Conservation (phyloP, 805 yeast genomes). For the Wickerhamomyces queroliae region DNA sequence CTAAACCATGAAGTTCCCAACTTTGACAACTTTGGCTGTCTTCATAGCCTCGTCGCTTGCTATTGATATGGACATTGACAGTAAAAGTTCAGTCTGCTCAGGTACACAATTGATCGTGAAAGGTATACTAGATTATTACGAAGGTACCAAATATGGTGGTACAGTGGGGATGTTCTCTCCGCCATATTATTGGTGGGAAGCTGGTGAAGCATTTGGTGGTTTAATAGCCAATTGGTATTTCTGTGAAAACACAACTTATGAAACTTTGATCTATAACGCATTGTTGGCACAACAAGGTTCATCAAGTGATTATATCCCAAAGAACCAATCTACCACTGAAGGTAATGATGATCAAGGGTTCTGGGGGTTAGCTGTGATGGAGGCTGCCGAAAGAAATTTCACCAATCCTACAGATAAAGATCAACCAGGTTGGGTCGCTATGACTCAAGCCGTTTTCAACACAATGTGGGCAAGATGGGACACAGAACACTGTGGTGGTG, state of each 20-base stretch:
- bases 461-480: constrained; percentile 66
- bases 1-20: constrained; percentile 3
- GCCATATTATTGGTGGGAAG: constrained; percentile 91
- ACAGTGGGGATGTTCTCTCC: constrained; percentile 64
- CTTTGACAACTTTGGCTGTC: constrained; percentile 2
- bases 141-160: constrained; percentile 58
- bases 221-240: constrained; percentile 68
- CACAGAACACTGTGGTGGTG: constrained; percentile 48
- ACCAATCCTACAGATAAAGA: constrained; percentile 39
- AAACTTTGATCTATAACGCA: constrained; percentile 54
- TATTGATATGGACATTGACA: constrained; percentile 32
- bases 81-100: constrained; percentile 42
- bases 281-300: constrained; percentile 37
- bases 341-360: constrained; percentile 76
- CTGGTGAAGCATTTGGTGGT: constrained; percentile 75
- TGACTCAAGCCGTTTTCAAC: constrained; percentile 59
- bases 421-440: constrained; percentile 48
- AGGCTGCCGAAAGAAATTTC: constrained; percentile 59
- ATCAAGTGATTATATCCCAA: constrained; percentile 52
- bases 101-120: constrained; percentile 51
- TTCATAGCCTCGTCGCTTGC: constrained; percentile 14
- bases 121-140: constrained; percentile 69
- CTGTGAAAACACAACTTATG: constrained; percentile 67
- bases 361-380: constrained; percentile 66
- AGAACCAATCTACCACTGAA: constrained; percentile 59